Evolutionary conservation across 371 early-diverging fungal genomes (phyloP).

Genomic region (Smittium culicis): DNA sequence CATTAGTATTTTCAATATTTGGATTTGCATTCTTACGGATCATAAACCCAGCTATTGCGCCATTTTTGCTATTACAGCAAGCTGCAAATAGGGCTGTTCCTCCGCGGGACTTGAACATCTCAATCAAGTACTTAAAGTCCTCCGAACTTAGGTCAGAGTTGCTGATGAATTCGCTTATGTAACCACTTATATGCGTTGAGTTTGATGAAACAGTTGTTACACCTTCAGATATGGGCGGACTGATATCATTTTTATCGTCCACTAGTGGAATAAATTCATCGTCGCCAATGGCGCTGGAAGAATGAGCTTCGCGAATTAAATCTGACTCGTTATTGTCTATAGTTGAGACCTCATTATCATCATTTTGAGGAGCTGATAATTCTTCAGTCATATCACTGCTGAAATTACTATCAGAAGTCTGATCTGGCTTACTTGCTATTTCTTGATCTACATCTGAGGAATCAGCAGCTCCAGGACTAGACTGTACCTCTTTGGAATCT

Average conservation of each 20-base stretch:
- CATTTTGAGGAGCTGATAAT: too few species aligned
- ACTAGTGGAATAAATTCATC: background rate
- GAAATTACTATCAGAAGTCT: too few species aligned
- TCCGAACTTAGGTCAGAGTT: background rate
- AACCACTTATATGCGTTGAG: too few species aligned
- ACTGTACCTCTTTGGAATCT: too few species aligned
- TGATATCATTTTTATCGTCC: background rate
- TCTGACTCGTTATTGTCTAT: too few species aligned
- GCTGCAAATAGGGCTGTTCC: conserved; percentile 68
- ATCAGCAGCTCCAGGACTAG: too few species aligned
- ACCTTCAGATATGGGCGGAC: background rate
- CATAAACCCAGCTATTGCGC: conserved; percentile 43
- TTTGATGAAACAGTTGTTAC: background rate
- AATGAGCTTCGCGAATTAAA: too few species aligned
- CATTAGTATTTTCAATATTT: conserved; percentile 41
- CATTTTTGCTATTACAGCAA: conserved; percentile 43
- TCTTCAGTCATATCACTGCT: too few species aligned
- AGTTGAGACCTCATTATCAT: too few species aligned
- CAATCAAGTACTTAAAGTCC: background rate
- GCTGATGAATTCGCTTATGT: background rate
- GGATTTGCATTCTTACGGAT: conserved; percentile 52
- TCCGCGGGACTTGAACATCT: conserved; percentile 34
- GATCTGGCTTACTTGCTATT: too few species aligned
- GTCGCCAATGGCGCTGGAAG: too few species aligned
- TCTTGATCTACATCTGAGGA: too few species aligned